phyloP scores from a whole-genome alignment of 306 rosid genomes.

The Ammopiptanthus mongolicus region DNA sequence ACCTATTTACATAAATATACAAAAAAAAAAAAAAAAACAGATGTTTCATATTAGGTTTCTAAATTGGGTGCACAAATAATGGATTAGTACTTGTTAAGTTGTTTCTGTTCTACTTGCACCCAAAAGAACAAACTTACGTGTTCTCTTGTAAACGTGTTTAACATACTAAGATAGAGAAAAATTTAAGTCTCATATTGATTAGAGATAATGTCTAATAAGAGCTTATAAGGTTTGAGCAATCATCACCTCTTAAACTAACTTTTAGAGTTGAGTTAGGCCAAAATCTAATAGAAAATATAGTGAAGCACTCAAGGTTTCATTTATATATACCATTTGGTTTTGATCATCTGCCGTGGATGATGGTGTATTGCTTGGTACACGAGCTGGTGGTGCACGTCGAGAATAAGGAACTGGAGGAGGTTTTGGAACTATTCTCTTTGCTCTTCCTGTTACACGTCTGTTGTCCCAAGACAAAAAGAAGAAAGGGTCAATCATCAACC shows the following conservation, averaged over 20 bases:
- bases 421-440: constrained; percentile 52
- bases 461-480: constrained; percentile 6
- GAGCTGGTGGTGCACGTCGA: constrained; percentile 23
- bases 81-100: neutral
- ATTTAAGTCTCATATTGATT: no score
- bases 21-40: no score
- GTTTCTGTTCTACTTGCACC: neutral
- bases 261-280: no score
- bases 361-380: constrained; percentile 21
- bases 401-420: constrained; percentile 65
- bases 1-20: no score
- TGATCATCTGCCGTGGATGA: constrained; percentile 39
- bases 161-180: no score
- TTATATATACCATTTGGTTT: constrained; percentile 42
- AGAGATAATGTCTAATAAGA: no score
- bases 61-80: no score
- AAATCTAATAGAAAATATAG: no score
- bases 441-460: constrained; percentile 59
- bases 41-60: no score
- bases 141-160: neutral
- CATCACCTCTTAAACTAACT: no score
- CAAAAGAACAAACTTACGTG: neutral
- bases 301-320: neutral
- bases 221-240: no score
- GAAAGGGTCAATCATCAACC: neutral